Evolutionary conservation across 78 protist species (phyloP).

Genomic region (Trichosphaerium sp.): DNA sequence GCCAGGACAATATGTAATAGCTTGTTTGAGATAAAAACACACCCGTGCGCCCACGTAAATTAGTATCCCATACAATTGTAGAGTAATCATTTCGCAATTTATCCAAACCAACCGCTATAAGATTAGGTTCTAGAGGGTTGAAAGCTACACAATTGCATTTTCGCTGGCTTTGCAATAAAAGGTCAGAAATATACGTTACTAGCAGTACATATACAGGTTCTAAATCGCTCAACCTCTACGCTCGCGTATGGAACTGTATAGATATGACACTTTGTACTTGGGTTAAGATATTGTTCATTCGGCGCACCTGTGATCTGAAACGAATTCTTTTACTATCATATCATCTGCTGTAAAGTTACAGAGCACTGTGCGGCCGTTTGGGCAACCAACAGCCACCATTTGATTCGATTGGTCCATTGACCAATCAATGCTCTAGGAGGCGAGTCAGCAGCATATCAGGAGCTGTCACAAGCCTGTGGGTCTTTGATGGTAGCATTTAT

Average conservation of each 20-base stretch:
- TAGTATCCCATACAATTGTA: conserved; percentile 47
- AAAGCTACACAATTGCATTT: conserved; percentile 39
- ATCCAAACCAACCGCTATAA: conserved; percentile 46
- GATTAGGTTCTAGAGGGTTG: conserved; percentile 36
- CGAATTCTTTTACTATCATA: conserved; percentile 40
- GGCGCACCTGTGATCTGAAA: conserved; percentile 43
- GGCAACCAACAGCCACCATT: conserved; percentile 33
- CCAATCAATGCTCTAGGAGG: conserved; percentile 41
- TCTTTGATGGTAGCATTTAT: conserved; percentile 17
- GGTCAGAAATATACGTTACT: background rate
- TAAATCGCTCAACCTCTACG: no score
- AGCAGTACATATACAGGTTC: background rate
- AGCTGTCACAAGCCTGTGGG: no score
- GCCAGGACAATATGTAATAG: no score
- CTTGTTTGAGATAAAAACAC: no score
- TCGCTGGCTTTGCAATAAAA: background rate
- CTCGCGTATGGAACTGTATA: no score
- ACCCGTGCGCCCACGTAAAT: no score
- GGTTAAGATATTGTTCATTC: no score
- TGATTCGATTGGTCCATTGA: conserved; percentile 22
- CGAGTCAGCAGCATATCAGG: no score
- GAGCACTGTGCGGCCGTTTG: conserved; percentile 19
- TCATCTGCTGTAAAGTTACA: conserved; percentile 25
- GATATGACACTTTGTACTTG: no score
- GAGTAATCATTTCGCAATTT: conserved; percentile 36